These are phyloP conservation scores for Coemansia sp. DNA, from an alignment of 192 early-diverging fungal species.

Conservation along the genomic window DNA sequence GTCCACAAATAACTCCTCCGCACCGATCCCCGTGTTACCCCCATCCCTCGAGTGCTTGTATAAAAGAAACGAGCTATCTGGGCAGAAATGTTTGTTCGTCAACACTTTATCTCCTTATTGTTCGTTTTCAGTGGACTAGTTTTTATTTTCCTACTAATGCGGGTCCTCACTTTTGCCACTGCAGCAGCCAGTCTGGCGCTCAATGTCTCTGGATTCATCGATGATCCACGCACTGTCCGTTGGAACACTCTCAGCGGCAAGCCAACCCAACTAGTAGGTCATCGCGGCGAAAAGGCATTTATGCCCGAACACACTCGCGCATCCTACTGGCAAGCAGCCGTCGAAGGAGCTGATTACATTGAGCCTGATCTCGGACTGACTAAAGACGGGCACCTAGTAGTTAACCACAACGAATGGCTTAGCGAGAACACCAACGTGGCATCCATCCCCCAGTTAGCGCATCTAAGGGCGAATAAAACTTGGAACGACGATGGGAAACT, in stretches of 20 bases:
- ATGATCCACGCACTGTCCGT: slow-evolving; percentile 1
- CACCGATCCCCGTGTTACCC: background rate
- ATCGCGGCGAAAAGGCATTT: slow-evolving; percentile 55
- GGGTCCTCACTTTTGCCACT: background rate
- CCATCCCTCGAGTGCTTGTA: background rate
- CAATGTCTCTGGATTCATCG: slow-evolving; percentile 8
- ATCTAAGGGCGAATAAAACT: slow-evolving; percentile 31
- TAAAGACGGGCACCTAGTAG: slow-evolving; percentile 49
- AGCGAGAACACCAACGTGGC: slow-evolving; percentile 41
- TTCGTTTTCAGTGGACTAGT: background rate
- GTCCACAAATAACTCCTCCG: background rate
- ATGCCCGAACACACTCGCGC: slow-evolving; percentile 51
- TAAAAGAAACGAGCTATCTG: background rate
- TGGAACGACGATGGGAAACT: slow-evolving; percentile 22
- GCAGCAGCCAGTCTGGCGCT: background rate
- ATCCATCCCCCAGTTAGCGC: slow-evolving; percentile 17
- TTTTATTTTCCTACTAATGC: background rate
- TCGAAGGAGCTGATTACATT: slow-evolving; percentile 49
- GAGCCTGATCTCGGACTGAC: slow-evolving; percentile 51
- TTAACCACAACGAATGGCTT: slow-evolving; percentile 55
- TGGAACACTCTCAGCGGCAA: slow-evolving; percentile 43
- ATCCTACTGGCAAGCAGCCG: slow-evolving; percentile 53
- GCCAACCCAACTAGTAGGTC: slow-evolving; percentile 34
- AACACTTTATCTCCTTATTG: background rate
- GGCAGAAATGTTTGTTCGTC: background rate